Base-by-base conservation (phyloP, 1,284 basidiomycete genomes). In the Agaricales sp. region DNA sequence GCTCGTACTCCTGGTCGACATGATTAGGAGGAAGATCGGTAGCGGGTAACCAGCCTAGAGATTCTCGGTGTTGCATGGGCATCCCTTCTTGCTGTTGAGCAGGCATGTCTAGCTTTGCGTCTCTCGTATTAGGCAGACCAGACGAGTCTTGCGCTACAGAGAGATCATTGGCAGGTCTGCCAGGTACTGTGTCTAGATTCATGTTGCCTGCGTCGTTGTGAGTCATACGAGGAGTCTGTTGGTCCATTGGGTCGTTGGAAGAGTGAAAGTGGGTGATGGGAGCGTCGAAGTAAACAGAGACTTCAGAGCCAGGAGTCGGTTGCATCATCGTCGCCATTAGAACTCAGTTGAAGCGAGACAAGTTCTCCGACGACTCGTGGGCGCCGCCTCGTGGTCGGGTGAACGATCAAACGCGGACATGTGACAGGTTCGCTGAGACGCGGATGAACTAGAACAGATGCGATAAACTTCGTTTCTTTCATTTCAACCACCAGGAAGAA, bases 231-330 rank as follows among this genome's bases (percentile, higher is more conserved):
- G 12, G 51, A 39, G 22, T 45, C 35, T 52, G 41, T 1, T 45
- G 35, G 21, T 50, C 46, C n/a, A 52, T 50, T 24, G 52, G 30
- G 14, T 50, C 45, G n/a, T 30, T 25, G n/a, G 38, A 44, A 54
- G 58, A 56, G 37, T 51, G 41, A 47, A 63, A 58, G 43, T 62
- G 59, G 50, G 61, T 59, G 41, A 63, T 51, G 26, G 64, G 65
- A 4, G 69, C 68, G 65, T 71, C 69, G 54, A 69, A 70, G 58
- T 70, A 71, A 6, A 63, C 51, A 47, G 59, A 64, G 22, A 56
- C 60, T 48, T 65, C 67, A 59, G 66, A 69, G 47, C 58, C 52
- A 24, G 68, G 65, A 30, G 67, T 61, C 4, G 53, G 49, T 48
- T 26, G 50, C 41, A 53, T 52, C 45, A 19, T 46, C n/a, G n/a